phyloP scores from a whole-genome alignment of 768 basidiomycete species.

The Coprinopsis cinerea region DNA sequence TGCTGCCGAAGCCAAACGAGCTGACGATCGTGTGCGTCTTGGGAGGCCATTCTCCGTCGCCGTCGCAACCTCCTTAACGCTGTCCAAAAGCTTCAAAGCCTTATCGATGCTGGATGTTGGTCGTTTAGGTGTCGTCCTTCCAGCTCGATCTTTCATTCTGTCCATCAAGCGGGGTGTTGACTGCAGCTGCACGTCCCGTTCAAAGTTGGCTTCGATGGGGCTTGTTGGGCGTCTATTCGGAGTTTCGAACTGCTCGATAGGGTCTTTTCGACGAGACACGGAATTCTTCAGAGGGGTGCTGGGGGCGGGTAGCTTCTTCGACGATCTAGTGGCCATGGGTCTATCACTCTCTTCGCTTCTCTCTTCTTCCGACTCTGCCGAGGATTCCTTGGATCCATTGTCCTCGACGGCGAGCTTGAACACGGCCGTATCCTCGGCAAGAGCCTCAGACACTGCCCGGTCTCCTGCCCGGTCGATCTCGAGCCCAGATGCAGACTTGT shows the following conservation, averaged over 20 bases:
- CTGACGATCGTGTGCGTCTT: neutral
- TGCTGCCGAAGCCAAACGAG: neutral
- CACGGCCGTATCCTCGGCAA: constrained; percentile 26
- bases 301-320: neutral
- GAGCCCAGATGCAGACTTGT: constrained; percentile 24
- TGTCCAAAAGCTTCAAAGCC: constrained; percentile 3
- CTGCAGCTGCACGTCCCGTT: constrained; percentile 8
- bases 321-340: neutral
- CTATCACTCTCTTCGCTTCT: neutral
- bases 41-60: neutral
- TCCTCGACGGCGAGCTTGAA: constrained; percentile 13
- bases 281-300: neutral
- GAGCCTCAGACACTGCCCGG: constrained; percentile 27
- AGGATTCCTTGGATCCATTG: neutral
- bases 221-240: constrained; percentile 19
- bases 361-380: neutral
- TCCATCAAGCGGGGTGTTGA: constrained; percentile 23
- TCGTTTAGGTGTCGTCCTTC: constrained; percentile 13
- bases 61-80: neutral
- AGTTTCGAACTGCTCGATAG: constrained; percentile 39
- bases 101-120: constrained; percentile 2
- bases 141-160: constrained; percentile 38
- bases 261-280: constrained; percentile 23
- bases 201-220: constrained; percentile 15
- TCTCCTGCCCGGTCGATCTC: constrained; percentile 29